phyloP scores from a whole-genome alignment of 306 rosid species.

The Mucuna pruriens region DNA sequence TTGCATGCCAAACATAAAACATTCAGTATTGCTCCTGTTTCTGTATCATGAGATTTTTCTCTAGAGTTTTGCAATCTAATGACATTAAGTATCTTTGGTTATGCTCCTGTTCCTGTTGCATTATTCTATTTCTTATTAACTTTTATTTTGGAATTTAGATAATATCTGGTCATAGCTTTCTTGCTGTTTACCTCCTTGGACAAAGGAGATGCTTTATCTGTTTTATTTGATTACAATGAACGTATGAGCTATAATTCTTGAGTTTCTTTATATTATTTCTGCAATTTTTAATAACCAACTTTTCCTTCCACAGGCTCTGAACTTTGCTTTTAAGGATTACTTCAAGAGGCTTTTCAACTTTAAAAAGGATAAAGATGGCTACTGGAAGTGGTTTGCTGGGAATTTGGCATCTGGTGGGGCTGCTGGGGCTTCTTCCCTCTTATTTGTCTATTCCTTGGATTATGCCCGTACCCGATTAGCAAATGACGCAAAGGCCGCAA shows the following conservation, averaged over 20 bases:
- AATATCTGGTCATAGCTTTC: background rate
- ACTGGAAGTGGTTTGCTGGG: slow-evolving; percentile 97
- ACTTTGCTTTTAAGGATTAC: slow-evolving; percentile 93
- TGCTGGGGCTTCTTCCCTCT: slow-evolving; percentile 88
- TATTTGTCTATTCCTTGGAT: slow-evolving; percentile 83
- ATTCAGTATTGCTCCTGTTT: background rate
- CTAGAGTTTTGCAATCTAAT: too few species aligned
- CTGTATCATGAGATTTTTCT: background rate
- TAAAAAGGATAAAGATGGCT: slow-evolving; percentile 85
- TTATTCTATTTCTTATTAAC: background rate
- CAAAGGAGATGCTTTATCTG: background rate
- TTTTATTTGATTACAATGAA: background rate
- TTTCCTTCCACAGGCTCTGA: slow-evolving; percentile 72
- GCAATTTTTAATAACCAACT: background rate
- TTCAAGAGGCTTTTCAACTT: slow-evolving; percentile 90
- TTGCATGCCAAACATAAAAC: background rate
- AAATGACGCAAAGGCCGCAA: slow-evolving; percentile 79
- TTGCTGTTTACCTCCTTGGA: background rate
- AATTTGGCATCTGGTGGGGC: slow-evolving; percentile 92
- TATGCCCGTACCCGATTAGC: slow-evolving; percentile 88
- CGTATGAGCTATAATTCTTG: background rate
- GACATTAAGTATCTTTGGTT: background rate
- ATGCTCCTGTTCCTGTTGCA: background rate
- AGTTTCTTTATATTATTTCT: slow-evolving; percentile 8
- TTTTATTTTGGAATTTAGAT: slow-evolving; percentile 12